A percentile compares a stretch with the other conserved stretches of the same genome.
phyloP scores from a whole-genome alignment of 73 alveolate species.

The Paramecium sexaurelia region DNA sequence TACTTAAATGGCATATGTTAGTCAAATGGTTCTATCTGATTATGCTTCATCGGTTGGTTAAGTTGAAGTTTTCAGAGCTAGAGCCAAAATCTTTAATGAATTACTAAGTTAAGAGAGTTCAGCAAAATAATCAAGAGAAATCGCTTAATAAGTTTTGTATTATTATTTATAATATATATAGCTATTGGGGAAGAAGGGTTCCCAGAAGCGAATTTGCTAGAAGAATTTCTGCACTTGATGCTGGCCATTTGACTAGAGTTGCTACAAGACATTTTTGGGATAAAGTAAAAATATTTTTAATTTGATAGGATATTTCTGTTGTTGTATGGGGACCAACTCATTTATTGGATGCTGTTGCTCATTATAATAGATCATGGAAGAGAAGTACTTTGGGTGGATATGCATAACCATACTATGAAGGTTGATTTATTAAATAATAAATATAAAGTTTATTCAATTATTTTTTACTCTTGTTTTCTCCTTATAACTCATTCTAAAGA shows the following conservation, averaged over 20 bases:
- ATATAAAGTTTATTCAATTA: conserved; percentile 40
- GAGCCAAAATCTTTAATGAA: conserved; percentile 77
- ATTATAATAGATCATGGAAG: conserved; percentile 68
- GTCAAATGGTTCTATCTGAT: conserved; percentile 64
- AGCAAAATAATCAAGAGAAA: conserved; percentile 66
- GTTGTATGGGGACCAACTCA: conserved; percentile 72
- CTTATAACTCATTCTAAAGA: not conserved
- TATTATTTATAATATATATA: not conserved
- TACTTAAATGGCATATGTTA: conserved; percentile 70
- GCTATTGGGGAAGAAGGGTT: conserved; percentile 81
- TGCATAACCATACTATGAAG: conserved; percentile 52
- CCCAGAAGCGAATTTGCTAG: conserved; percentile 84
- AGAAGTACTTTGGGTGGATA: conserved; percentile 68
- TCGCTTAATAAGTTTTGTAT: conserved; percentile 57
- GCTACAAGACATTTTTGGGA: conserved; percentile 70
- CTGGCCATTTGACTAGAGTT: conserved; percentile 64
- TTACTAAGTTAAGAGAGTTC: conserved; percentile 69
- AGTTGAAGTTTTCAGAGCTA: conserved; percentile 84
- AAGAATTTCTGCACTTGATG: conserved; percentile 77
- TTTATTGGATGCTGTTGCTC: conserved; percentile 54
- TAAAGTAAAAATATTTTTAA: not conserved
- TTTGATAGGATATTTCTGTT: conserved; percentile 58
- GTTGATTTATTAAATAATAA: conserved; percentile 27
- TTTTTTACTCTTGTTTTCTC: not conserved
- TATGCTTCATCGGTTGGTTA: conserved; percentile 68